A percentile compares a stretch with the other conserved stretches of the same genome.
Evolutionary conservation across 192 early-diverging fungal species (phyloP).

Genomic region (Kappamyces sp.): DNA sequence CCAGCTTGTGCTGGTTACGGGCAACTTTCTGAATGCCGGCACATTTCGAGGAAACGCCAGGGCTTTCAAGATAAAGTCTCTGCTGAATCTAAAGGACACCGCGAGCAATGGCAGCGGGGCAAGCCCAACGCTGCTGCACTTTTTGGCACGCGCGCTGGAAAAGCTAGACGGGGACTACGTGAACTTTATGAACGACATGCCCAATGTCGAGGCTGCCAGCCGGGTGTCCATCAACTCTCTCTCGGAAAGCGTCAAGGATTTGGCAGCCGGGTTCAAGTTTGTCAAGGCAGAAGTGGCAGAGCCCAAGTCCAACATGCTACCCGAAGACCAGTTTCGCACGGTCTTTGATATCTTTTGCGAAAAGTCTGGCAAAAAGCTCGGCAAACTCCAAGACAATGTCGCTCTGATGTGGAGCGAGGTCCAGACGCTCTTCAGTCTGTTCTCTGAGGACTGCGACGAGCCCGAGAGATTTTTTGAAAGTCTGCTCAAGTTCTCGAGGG

Average conservation of each 20-base stretch:
- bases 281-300: slow-evolving; percentile 27
- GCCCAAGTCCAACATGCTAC: slow-evolving; percentile 8
- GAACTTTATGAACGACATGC: slow-evolving; percentile 38
- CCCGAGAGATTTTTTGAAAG: slow-evolving; percentile 40
- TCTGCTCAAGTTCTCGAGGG: slow-evolving; percentile 24
- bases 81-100: slow-evolving; percentile 40
- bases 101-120: slow-evolving; percentile 18
- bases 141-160: slow-evolving; percentile 30
- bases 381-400: too few relatives aligned
- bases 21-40: slow-evolving; percentile 45
- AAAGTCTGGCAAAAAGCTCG: too few relatives aligned
- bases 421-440: slow-evolving; percentile 28
- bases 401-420: slow-evolving; percentile 30
- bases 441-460: slow-evolving; percentile 35
- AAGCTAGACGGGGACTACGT: slow-evolving; percentile 28
- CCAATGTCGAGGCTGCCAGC: slow-evolving; percentile 31
- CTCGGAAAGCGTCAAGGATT: slow-evolving; percentile 20
- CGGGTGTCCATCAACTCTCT: slow-evolving; percentile 28
- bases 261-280: slow-evolving; percentile 22
- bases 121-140: slow-evolving; percentile 44
- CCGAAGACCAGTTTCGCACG: slow-evolving; percentile 21
- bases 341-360: slow-evolving; percentile 25
- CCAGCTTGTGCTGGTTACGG: slow-evolving; percentile 35
- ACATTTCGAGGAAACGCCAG: slow-evolving; percentile 44
- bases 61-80: slow-evolving; percentile 39